Evolutionary conservation across 306 rosid genomes (phyloP).

Genomic region (Oemleria cerasiformis): DNA sequence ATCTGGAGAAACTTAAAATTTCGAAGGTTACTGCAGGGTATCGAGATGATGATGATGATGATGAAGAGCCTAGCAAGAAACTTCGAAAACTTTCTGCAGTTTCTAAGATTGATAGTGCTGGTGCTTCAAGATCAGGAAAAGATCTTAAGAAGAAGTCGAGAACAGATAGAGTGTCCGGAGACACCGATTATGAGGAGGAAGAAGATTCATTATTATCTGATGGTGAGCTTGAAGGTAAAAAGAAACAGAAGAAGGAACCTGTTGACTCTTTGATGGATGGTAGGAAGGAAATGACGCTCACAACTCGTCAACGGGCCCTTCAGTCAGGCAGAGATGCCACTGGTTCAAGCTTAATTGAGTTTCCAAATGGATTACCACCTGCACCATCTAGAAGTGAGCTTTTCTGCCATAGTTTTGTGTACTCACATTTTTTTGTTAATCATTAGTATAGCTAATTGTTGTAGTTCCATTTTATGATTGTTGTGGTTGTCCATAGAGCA

Average conservation of each 20-base stretch:
- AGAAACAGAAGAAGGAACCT: conserved; percentile 75
- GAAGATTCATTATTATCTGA: conserved; percentile 72
- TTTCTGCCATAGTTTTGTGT: conserved; percentile 12
- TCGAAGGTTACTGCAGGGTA: conserved; percentile 61
- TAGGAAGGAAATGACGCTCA: conserved; percentile 74
- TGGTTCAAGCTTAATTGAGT: conserved; percentile 69
- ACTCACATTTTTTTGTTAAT: neutral
- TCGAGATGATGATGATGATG: conserved; percentile 73
- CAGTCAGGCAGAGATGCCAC: conserved; percentile 82
- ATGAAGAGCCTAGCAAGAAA: conserved; percentile 75
- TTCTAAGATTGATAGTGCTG: conserved; percentile 54
- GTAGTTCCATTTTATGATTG: conserved; percentile 19
- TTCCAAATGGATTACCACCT: conserved; percentile 96
- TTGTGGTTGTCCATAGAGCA: conserved; percentile 53
- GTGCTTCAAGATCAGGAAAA: conserved; percentile 36
- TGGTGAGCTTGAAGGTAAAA: conserved; percentile 65
- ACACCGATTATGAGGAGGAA: conserved; percentile 56
- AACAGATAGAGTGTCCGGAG: conserved; percentile 34
- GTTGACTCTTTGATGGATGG: conserved; percentile 64
- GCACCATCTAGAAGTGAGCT: conserved; percentile 92
- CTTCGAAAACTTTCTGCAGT: conserved; percentile 77
- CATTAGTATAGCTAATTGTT: conserved; percentile 13
- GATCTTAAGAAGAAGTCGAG: conserved; percentile 43
- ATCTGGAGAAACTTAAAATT: conserved; percentile 80
- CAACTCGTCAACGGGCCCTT: conserved; percentile 85